phyloP scores from a whole-genome alignment of 768 basidiomycete species.

The Tulasnella sp. region DNA sequence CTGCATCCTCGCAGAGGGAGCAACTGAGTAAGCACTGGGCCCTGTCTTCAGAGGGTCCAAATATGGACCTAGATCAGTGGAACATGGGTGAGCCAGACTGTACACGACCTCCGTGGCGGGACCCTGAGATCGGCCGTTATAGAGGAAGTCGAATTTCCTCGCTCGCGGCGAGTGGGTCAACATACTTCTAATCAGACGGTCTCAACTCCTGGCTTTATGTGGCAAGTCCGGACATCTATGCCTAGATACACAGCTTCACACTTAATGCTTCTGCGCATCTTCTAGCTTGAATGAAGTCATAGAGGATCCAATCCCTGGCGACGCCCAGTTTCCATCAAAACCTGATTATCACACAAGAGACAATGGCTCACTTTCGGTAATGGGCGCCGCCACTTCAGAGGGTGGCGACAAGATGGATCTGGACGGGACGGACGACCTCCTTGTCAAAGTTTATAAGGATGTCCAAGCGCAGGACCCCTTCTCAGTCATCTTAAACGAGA shows the following conservation, averaged over 20 bases:
- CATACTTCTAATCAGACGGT: neutral
- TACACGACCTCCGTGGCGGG: no score
- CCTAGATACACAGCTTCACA: neutral
- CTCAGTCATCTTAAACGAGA: conserved; percentile 41
- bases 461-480: neutral
- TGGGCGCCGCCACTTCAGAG: neutral
- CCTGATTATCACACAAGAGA: neutral
- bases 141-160: neutral
- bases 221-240: neutral
- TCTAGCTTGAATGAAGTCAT: neutral
- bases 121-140: neutral
- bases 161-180: neutral
- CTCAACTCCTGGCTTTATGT: neutral
- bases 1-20: neutral
- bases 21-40: neutral
- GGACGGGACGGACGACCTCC: neutral
- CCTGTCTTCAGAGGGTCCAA: neutral
- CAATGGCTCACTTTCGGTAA: neutral
- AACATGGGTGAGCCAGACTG: neutral
- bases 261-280: neutral
- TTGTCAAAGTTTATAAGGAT: neutral
- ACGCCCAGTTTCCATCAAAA: neutral
- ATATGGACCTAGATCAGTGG: neutral
- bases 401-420: neutral
- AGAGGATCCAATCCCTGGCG: neutral